Conservation (phyloP, 495 filamentous ascomycete genomes). For the Penicillium simplicissimum region DNA sequence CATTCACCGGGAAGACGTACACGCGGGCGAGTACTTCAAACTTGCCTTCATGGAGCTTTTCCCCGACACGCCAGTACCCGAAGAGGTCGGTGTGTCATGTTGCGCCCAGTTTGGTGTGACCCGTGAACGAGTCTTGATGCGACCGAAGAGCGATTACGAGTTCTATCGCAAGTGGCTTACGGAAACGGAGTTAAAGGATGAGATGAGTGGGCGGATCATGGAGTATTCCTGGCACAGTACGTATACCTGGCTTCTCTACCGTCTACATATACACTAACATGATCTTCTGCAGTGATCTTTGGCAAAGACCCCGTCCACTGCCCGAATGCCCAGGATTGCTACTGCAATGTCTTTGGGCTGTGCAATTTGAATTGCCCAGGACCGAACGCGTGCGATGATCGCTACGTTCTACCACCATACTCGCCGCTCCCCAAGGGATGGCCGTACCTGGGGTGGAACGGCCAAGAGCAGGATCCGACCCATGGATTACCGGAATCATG, state of each 20-base stretch:
- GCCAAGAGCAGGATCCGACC: conserved; percentile 44
- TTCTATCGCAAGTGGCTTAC: conserved; percentile 61
- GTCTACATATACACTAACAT: conserved; percentile 11
- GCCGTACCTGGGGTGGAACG: conserved; percentile 54
- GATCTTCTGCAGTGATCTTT: conserved; percentile 43
- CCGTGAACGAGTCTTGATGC: conserved; percentile 50
- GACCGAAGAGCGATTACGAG: conserved; percentile 55
- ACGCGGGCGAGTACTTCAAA: conserved; percentile 53
- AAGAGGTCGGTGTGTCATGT: conserved; percentile 58
- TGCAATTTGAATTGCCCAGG: conserved; percentile 52
- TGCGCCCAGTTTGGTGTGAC: conserved; percentile 75
- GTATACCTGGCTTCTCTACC: conserved; percentile 6
- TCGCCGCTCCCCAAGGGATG: conserved; percentile 50
- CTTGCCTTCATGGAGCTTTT: conserved; percentile 57
- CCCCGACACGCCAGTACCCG: conserved; percentile 48
- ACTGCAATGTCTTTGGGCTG: conserved; percentile 64
- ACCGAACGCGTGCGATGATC: conserved; percentile 39
- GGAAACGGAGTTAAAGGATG: conserved; percentile 56
- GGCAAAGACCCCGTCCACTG: conserved; percentile 56
- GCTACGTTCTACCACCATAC: conserved; percentile 50
- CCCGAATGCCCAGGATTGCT: conserved; percentile 57
- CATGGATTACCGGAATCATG: conserved; percentile 40
- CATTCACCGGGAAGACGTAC: conserved; percentile 41
- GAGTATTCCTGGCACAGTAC: conserved; percentile 73
- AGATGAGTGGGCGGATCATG: conserved; percentile 64